A percentile compares a stretch with the other conserved stretches of the same genome.
These are phyloP conservation scores for Priceomyces castillae DNA, from an alignment of 805 yeast species.

Conservation along the genomic window DNA sequence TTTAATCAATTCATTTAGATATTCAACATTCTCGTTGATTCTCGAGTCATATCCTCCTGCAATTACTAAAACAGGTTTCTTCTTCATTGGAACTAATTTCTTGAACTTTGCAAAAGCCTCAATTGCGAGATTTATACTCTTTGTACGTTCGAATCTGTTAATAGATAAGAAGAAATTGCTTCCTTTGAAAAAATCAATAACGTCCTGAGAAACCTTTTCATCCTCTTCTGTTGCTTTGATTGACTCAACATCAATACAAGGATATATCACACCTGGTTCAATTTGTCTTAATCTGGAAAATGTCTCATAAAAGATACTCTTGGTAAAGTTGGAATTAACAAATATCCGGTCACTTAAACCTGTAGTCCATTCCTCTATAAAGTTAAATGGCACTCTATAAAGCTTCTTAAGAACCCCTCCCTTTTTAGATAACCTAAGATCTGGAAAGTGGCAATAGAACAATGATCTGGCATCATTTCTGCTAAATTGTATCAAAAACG, in stretches of 20 bases:
- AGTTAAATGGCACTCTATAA: slow-evolving; percentile 81
- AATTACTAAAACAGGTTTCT: slow-evolving; percentile 54
- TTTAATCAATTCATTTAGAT: slow-evolving; percentile 56
- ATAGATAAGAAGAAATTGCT: slow-evolving; percentile 61
- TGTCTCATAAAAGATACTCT: slow-evolving; percentile 59
- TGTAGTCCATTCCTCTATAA: slow-evolving; percentile 79
- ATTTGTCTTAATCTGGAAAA: slow-evolving; percentile 42
- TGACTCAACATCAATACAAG: slow-evolving; percentile 63
- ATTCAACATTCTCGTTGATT: slow-evolving; percentile 71
- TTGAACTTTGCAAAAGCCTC: slow-evolving; percentile 54
- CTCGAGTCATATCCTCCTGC: slow-evolving; percentile 91
- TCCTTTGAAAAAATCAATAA: slow-evolving; percentile 32
- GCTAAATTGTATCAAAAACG: slow-evolving; percentile 54
- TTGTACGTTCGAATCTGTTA: slow-evolving; percentile 86
- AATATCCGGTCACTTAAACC: slow-evolving; percentile 72
- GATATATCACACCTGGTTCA: slow-evolving; percentile 62
- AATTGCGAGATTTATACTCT: slow-evolving; percentile 77
- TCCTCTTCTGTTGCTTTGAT: slow-evolving; percentile 16
- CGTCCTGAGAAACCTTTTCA: slow-evolving; percentile 27
- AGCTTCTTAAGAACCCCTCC: slow-evolving; percentile 52
- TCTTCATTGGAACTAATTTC: slow-evolving; percentile 23
- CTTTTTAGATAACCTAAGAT: slow-evolving; percentile 66
- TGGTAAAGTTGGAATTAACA: slow-evolving; percentile 87
- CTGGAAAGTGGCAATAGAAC: slow-evolving; percentile 97
- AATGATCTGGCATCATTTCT: slow-evolving; percentile 49